phyloP scores from a whole-genome alignment of 192 early-diverging fungal species.

The Backusella macrospora region DNA sequence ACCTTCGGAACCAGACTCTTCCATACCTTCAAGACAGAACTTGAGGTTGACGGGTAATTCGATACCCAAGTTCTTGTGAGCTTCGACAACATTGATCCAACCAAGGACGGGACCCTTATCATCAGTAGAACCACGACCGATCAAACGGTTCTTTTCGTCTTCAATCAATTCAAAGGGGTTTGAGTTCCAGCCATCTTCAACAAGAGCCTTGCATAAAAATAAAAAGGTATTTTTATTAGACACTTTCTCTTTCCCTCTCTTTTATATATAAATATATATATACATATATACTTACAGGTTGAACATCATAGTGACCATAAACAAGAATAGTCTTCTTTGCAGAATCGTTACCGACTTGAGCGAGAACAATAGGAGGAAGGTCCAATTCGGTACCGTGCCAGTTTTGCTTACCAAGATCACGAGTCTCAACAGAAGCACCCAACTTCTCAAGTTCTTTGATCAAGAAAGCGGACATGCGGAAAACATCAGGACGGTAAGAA shows the following conservation, averaged over 20 bases:
- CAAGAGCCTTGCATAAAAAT: constrained; percentile 51
- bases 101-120: constrained; percentile 98
- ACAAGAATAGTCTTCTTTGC: constrained; percentile 95
- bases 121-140: constrained; percentile 93
- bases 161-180: constrained; percentile 91
- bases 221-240: not conserved
- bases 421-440: constrained; percentile 66
- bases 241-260: too few species aligned
- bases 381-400: constrained; percentile 79
- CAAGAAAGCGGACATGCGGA: constrained; percentile 91
- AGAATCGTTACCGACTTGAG: constrained; percentile 86
- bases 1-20: constrained; percentile 88
- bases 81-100: constrained; percentile 95
- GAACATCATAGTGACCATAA: constrained; percentile 99
- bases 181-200: constrained; percentile 87
- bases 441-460: constrained; percentile 70
- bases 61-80: constrained; percentile 86
- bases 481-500: constrained; percentile 74
- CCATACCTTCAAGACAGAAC: constrained; percentile 98
- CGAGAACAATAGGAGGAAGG: constrained; percentile 92
- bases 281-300: constrained; percentile 67
- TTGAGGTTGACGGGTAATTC: constrained; percentile 95
- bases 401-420: constrained; percentile 81
- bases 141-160: constrained; percentile 79
- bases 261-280: not conserved